These are phyloP conservation scores for Stylonectria norvegica DNA, from an alignment of 2,329 filamentous ascomycete genomes.

Conservation along the genomic window DNA sequence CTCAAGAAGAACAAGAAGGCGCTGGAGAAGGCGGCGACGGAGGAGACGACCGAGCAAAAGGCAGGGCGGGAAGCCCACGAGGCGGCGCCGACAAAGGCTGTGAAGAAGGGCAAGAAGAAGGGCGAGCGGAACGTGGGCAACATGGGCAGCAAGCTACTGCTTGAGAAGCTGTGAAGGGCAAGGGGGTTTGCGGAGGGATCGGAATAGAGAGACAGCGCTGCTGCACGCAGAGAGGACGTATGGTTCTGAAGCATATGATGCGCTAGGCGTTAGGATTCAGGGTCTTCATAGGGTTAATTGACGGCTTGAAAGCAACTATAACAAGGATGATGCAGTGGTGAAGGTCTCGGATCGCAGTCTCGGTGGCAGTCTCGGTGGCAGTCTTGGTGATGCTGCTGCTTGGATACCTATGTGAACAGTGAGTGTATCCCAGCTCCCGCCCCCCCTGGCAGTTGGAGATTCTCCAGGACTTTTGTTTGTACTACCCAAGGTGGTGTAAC, in stretches of 20 bases:
- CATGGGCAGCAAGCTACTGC: slow-evolving; percentile 57
- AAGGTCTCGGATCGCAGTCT: no score
- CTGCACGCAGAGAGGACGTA: no score
- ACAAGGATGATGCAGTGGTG: no score
- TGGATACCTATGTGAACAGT: no score
- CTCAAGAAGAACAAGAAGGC: slow-evolving; percentile 71
- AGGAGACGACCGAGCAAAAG: slow-evolving; percentile 54
- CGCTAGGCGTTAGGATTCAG: background rate
- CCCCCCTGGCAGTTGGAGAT: no score
- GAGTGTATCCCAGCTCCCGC: no score
- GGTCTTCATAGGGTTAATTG: background rate
- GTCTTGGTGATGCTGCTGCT: no score
- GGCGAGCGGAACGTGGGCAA: slow-evolving; percentile 52
- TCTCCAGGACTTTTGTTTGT: no score
- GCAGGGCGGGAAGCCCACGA: slow-evolving; percentile 48
- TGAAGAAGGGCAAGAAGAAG: slow-evolving; percentile 43
- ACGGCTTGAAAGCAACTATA: background rate
- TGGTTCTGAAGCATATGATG: background rate
- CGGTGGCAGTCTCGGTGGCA: no score
- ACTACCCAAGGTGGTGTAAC: no score
- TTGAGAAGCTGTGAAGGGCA: slow-evolving; percentile 52
- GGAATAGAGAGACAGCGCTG: no score
- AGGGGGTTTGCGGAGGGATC: no score
- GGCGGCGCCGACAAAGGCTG: slow-evolving; percentile 41
- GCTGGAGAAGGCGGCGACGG: slow-evolving; percentile 64